Evolutionary conservation across 768 basidiomycete species (phyloP).

Genomic region (Termitomyces sp.): DNA sequence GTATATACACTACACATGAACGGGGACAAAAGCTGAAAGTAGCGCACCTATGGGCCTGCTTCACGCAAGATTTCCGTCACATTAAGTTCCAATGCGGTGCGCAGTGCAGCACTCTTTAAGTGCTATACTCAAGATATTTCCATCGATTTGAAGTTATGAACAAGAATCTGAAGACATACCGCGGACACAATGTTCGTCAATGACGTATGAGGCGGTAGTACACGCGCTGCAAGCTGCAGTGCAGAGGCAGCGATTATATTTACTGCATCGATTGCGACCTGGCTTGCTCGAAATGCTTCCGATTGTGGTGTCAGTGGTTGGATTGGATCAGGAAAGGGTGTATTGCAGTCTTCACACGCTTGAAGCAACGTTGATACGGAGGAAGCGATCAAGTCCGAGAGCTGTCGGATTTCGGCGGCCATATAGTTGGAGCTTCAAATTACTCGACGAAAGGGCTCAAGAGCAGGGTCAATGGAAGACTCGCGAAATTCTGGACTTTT

Average conservation of each 20-base stretch:
- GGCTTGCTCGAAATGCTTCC: constrained; percentile 24
- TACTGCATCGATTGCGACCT: constrained; percentile 23
- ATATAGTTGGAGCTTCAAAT: background rate
- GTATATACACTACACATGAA: background rate
- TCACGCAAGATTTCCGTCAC: constrained; percentile 30
- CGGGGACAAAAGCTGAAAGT: background rate
- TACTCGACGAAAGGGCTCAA: background rate
- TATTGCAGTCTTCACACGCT: constrained; percentile 15
- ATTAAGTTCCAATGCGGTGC: constrained; percentile 18
- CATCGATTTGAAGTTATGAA: too few species aligned
- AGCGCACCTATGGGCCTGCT: constrained; percentile 24
- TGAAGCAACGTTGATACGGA: constrained; percentile 22
- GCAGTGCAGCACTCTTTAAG: constrained; percentile 20
- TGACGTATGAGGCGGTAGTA: constrained; percentile 18
- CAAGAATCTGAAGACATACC: background rate
- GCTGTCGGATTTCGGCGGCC: constrained; percentile 12
- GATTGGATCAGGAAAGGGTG: constrained; percentile 22
- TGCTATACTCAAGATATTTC: background rate
- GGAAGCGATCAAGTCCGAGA: constrained; percentile 13
- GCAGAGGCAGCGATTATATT: constrained; percentile 29
- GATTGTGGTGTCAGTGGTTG: constrained; percentile 20
- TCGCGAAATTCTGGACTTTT: too few species aligned
- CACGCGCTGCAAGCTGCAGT: constrained; percentile 22
- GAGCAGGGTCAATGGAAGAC: background rate
- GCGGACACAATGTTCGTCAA: constrained; percentile 11